Evolutionary conservation across 768 basidiomycete species (phyloP).

Genomic region (Harrya chromipes): DNA sequence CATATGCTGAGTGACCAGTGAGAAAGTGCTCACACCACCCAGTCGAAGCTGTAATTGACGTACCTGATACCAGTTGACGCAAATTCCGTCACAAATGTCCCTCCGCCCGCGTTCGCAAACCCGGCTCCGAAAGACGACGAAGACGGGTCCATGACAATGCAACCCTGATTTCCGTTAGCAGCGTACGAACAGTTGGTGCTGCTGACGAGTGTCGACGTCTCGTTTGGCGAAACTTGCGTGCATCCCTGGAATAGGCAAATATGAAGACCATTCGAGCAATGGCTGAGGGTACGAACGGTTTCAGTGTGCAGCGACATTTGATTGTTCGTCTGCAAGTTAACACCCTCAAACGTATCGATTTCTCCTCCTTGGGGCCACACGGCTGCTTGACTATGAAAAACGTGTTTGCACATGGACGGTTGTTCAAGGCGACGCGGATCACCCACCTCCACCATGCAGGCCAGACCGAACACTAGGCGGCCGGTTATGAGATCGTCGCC

Average conservation of each 20-base stretch:
- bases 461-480: conserved; percentile 64
- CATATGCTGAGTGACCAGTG: conserved; percentile 20
- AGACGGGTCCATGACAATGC: conserved; percentile 55
- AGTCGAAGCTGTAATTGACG: conserved; percentile 19
- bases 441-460: conserved; percentile 53
- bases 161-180: conserved; percentile 61
- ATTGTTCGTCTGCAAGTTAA: conserved; percentile 62
- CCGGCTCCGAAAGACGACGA: conserved; percentile 58
- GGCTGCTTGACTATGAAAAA: conserved; percentile 41
- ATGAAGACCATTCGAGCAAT: background rate
- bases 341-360: conserved; percentile 81
- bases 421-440: background rate
- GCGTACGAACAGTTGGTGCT: conserved; percentile 58
- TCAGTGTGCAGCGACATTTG: conserved; percentile 76
- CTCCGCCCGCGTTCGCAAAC: conserved; percentile 66
- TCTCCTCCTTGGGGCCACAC: conserved; percentile 66
- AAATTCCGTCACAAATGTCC: conserved; percentile 73
- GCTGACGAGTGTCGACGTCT: conserved; percentile 50
- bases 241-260: conserved; percentile 40
- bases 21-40: background rate
- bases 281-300: conserved; percentile 32
- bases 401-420: background rate
- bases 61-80: conserved; percentile 64
- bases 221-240: conserved; percentile 44
- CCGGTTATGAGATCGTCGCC: conserved; percentile 1